These are phyloP conservation scores for Rhynchosporium secalis DNA, from an alignment of 2,329 filamentous ascomycete species.

Conservation along the genomic window DNA sequence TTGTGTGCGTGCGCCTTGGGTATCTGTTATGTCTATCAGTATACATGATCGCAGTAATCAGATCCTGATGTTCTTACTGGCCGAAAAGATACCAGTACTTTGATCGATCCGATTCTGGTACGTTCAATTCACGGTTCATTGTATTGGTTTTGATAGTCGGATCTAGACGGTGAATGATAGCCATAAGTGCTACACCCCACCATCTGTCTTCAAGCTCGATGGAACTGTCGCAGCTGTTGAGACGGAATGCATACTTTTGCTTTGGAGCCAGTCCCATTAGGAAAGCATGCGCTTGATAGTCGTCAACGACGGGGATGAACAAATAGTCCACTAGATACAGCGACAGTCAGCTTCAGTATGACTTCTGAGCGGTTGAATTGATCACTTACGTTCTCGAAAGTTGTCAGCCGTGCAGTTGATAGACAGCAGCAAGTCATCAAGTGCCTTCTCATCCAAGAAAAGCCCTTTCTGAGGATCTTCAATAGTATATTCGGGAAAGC, in stretches of 20 bases:
- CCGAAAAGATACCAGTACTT: neutral
- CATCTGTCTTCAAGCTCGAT: neutral
- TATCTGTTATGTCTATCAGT: neutral
- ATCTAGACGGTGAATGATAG: neutral
- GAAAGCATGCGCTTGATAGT: neutral
- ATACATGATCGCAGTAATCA: neutral
- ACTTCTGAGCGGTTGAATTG: too few species aligned
- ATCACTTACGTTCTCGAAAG: neutral
- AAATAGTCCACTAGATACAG: neutral
- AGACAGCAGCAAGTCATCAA: neutral
- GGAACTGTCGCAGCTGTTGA: neutral
- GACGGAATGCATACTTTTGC: neutral
- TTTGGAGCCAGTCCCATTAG: neutral
- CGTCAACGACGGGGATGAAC: neutral
- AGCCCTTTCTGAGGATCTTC: too few species aligned
- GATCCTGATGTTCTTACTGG: neutral
- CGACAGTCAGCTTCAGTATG: neutral
- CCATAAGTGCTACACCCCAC: neutral
- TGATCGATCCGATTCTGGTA: neutral
- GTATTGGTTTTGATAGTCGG: neutral
- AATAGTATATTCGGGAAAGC: too few species aligned
- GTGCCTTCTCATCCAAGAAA: neutral
- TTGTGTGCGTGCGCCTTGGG: neutral
- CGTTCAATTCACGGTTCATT: neutral
- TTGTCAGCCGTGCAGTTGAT: neutral